Evolutionary conservation across 2,329 filamentous ascomycete genomes (phyloP).

Genomic region (Cytospora leucostoma): DNA sequence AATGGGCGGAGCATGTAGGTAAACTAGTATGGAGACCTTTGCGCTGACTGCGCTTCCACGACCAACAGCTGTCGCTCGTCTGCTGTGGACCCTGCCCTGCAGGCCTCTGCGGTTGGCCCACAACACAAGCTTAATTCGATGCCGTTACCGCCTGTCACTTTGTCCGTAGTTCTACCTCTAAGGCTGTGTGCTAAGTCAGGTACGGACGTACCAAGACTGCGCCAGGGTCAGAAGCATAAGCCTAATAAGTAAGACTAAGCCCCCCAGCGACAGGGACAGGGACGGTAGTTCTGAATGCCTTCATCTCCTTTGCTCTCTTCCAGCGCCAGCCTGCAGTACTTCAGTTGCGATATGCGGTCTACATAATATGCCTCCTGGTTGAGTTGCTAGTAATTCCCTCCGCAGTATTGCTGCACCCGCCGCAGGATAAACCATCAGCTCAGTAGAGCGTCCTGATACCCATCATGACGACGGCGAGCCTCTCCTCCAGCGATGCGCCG

Average conservation of each 20-base stretch:
- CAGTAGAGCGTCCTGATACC: not conserved
- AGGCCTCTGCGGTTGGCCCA: not conserved
- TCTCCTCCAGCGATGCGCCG: constrained; percentile 41
- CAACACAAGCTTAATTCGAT: not conserved
- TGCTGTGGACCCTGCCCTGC: not conserved
- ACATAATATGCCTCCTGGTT: not conserved
- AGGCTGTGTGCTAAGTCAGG: not conserved
- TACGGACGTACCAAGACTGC: not conserved
- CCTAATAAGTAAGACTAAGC: too few species aligned
- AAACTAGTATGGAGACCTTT: too few species aligned
- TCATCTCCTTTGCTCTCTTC: not conserved
- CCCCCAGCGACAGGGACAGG: too few species aligned
- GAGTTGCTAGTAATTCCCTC: not conserved
- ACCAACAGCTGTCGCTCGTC: too few species aligned
- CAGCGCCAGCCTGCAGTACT: not conserved
- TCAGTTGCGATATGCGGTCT: not conserved
- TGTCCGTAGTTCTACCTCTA: not conserved
- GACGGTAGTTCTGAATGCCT: not conserved
- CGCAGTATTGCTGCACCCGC: not conserved
- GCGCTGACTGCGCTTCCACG: too few species aligned
- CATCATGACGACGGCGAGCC: constrained; percentile 31
- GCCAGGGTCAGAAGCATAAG: too few species aligned
- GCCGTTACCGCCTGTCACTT: not conserved
- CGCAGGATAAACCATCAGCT: not conserved
- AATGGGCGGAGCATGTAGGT: too few species aligned